Percentiles rank a stretch among this genome's conserved stretches.
phyloP scores from a whole-genome alignment of 2,329 filamentous ascomycete species.

The Fusarium tricinctum region DNA sequence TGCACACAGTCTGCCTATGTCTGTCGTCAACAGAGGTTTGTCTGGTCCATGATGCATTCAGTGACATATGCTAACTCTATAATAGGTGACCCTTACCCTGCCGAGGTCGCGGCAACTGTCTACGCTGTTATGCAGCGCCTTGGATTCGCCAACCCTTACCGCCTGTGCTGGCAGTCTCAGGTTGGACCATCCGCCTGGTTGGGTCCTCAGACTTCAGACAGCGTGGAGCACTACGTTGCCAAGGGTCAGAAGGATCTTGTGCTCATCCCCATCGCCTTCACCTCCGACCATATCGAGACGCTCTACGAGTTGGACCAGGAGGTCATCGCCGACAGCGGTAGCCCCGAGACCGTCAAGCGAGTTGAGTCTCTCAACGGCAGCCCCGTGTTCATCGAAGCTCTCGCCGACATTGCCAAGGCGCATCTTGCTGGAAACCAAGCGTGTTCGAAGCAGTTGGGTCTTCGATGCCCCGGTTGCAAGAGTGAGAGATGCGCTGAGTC shows the following conservation, averaged over 20 bases:
- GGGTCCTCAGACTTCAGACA: constrained; percentile 90
- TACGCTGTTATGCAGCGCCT: constrained; percentile 96
- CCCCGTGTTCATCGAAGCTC: constrained; percentile 87
- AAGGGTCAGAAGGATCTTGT: constrained; percentile 93
- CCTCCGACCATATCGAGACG: constrained; percentile 97
- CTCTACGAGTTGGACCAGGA: constrained; percentile 94
- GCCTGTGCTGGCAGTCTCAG: constrained; percentile 97
- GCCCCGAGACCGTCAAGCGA: constrained; percentile 85
- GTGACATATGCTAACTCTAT: constrained; percentile 47
- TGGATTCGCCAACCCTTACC: constrained; percentile 89
- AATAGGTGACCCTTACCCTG: constrained; percentile 89
- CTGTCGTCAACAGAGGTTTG: constrained; percentile 89
- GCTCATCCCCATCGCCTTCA: constrained; percentile 96
- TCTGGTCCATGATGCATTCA: not conserved
- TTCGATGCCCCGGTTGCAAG: constrained; percentile 93
- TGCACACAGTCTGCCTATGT: constrained; percentile 96
- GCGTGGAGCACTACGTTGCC: constrained; percentile 88
- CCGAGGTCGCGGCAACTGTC: constrained; percentile 95
- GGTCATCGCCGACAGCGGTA: constrained; percentile 89
- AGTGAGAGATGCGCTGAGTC: constrained; percentile 88
- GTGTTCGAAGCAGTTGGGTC: constrained; percentile 86
- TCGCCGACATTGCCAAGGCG: constrained; percentile 86
- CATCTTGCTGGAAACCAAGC: constrained; percentile 78
- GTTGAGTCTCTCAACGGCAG: constrained; percentile 93
- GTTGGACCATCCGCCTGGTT: constrained; percentile 96